A percentile compares a stretch with the other conserved stretches of the same genome.
Conservation (phyloP, 306 rosid genomes). For the Citrullus amarus region DNA sequence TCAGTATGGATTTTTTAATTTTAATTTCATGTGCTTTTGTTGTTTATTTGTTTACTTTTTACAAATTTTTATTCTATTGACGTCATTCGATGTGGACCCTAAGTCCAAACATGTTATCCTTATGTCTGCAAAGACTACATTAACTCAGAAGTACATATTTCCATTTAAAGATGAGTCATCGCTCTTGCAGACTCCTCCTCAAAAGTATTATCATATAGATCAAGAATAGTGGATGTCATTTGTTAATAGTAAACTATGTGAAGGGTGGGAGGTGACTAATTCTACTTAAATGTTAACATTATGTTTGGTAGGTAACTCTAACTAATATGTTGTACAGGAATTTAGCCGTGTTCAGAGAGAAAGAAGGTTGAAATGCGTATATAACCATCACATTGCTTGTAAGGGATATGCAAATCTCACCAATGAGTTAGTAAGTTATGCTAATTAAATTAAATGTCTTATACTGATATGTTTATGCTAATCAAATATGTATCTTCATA, state of each 20-base stretch:
- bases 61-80: background rate
- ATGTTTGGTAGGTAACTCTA: background rate
- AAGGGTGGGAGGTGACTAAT: background rate
- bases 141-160: background rate
- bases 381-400: background rate
- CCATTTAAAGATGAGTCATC: background rate
- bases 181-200: background rate
- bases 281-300: background rate
- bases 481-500: background rate
- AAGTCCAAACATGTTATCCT: background rate
- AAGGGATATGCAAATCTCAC: background rate
- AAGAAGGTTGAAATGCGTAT: background rate
- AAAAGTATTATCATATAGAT: background rate
- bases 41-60: too few species aligned
- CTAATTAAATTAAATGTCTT: too few species aligned
- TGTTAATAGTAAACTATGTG: background rate
- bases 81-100: background rate
- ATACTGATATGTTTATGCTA: background rate
- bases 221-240: background rate
- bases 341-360: background rate
- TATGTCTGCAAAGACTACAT: background rate
- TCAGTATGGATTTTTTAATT: background rate
- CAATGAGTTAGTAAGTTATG: background rate
- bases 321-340: background rate
- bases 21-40: background rate